Evolutionary conservation across 2,329 filamentous ascomycete species (phyloP).

Genomic region (Ascocoryne sarcoides): DNA sequence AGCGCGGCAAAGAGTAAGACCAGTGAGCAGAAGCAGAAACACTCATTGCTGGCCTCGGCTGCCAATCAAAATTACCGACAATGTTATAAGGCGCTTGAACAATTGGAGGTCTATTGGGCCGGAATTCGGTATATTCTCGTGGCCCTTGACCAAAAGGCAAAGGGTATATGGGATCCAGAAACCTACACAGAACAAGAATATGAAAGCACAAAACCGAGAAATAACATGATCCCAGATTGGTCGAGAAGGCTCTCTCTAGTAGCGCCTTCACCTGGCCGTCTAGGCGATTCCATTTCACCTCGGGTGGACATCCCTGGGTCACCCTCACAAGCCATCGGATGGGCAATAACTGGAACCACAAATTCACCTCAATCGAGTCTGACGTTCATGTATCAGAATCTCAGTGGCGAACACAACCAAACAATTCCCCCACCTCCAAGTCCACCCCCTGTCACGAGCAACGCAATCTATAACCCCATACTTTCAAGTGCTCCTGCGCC

Average conservation of each 20-base stretch:
- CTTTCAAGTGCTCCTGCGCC: slow-evolving; percentile 45
- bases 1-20: slow-evolving; percentile 19
- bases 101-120: slow-evolving; percentile 78
- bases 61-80: slow-evolving; percentile 82
- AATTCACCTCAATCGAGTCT: slow-evolving; percentile 79
- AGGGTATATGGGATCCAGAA: slow-evolving; percentile 73
- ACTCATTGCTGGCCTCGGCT: slow-evolving; percentile 68
- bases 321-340: slow-evolving; percentile 56
- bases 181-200: slow-evolving; percentile 62
- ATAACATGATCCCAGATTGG: slow-evolving; percentile 33
- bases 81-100: slow-evolving; percentile 75
- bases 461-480: slow-evolving; percentile 53
- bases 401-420: slow-evolving; percentile 12
- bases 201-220: slow-evolving; percentile 57
- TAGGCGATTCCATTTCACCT: slow-evolving; percentile 33
- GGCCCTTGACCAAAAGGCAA: slow-evolving; percentile 77
- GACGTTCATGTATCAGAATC: slow-evolving; percentile 58
- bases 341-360: slow-evolving; percentile 80
- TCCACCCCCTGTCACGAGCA: slow-evolving; percentile 43
- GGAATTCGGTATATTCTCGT: slow-evolving; percentile 82
- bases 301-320: slow-evolving; percentile 41
- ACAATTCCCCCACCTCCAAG: slow-evolving; percentile 12
- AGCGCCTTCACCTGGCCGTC: slow-evolving; percentile 12
- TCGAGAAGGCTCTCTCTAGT: slow-evolving; percentile 21
- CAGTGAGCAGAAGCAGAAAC: slow-evolving; percentile 39